A percentile compares a stretch with the other conserved stretches of the same genome.
Evolutionary conservation across 805 yeast genomes (phyloP).

Genomic region (Candida coleopterorum): DNA sequence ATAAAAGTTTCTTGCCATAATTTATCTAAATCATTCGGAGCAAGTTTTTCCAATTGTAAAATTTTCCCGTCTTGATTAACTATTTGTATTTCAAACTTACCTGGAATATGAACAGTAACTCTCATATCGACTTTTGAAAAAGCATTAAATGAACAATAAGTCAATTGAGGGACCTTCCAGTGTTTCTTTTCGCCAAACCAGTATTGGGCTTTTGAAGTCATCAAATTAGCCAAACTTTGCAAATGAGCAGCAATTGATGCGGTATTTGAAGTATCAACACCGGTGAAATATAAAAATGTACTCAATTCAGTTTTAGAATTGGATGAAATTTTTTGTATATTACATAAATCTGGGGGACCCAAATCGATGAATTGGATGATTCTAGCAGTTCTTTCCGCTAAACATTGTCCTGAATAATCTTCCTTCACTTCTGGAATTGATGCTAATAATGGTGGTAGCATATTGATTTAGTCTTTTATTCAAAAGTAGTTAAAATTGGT

Average conservation of each 20-base stretch:
- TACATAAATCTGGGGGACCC: slow-evolving; percentile 69
- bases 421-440: slow-evolving; percentile 47
- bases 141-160: slow-evolving; percentile 61
- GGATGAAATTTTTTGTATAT: slow-evolving; percentile 40
- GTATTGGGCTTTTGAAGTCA: slow-evolving; percentile 54
- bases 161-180: slow-evolving; percentile 68
- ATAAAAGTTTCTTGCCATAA: slow-evolving; percentile 52
- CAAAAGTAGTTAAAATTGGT: too few relatives aligned
- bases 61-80: slow-evolving; percentile 50
- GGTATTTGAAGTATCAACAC: slow-evolving; percentile 70
- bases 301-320: slow-evolving; percentile 48
- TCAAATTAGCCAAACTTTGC: slow-evolving; percentile 61
- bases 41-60: slow-evolving; percentile 42
- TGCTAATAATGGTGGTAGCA: slow-evolving; percentile 34
- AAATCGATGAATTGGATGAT: slow-evolving; percentile 56
- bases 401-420: slow-evolving; percentile 51
- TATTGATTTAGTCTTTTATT: too few relatives aligned
- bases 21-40: slow-evolving; percentile 55
- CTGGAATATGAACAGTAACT: slow-evolving; percentile 72
- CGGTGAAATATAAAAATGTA: slow-evolving; percentile 69
- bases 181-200: slow-evolving; percentile 78
- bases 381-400: slow-evolving; percentile 60
- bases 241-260: slow-evolving; percentile 75
- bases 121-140: slow-evolving; percentile 63
- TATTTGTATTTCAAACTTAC: slow-evolving; percentile 55